Percentiles rank a stretch among this genome's conserved stretches.
Conservation (phyloP, 2,329 filamentous ascomycete genomes). For the Sclerotinia subarctica region DNA sequence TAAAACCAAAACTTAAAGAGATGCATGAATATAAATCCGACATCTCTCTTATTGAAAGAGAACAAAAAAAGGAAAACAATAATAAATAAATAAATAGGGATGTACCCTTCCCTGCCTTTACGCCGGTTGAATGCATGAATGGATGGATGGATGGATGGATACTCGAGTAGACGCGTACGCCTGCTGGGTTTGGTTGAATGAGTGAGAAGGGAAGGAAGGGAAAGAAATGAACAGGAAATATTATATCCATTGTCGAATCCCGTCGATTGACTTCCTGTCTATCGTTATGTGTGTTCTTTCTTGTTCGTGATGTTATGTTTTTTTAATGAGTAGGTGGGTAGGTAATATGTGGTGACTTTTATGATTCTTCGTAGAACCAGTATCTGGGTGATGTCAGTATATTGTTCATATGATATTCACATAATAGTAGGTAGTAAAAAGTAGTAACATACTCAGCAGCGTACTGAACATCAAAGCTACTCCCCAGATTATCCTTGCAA, state of each 20-base stretch:
- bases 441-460: conserved; percentile 77
- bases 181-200: background rate
- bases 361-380: conserved; percentile 34
- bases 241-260: background rate
- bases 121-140: conserved; percentile 15
- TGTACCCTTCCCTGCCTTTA: background rate
- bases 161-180: background rate
- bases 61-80: background rate
- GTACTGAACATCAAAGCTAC: conserved; percentile 72
- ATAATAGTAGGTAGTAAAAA: too few relatives aligned
- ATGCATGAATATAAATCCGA: background rate
- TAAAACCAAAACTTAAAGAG: background rate
- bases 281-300: background rate
- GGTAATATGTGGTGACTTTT: background rate
- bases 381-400: conserved; percentile 30
- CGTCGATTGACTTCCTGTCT: background rate
- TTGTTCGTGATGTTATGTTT: background rate
- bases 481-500: conserved; percentile 59
- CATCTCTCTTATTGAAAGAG: too few relatives aligned
- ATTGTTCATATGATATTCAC: background rate
- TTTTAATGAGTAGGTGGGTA: background rate
- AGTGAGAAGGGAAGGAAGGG: background rate
- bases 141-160: too few relatives aligned
- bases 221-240: background rate
- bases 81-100: background rate